Evolutionary conservation across 2,329 filamentous ascomycete species (phyloP).

Genomic region (Nothopassalora personata): DNA sequence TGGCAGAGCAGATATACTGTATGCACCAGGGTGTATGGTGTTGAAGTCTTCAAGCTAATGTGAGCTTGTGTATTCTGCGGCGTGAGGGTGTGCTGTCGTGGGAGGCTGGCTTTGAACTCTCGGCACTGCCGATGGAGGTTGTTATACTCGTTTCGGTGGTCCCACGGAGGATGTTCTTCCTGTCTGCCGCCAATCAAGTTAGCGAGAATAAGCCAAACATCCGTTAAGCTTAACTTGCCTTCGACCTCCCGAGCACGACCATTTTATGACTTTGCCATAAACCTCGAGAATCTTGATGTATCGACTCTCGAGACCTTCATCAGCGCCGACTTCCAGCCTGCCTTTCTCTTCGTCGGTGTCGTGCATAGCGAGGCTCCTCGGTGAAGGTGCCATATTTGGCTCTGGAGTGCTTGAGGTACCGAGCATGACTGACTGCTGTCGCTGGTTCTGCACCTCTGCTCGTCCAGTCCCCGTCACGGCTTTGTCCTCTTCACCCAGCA

Average conservation of each 20-base stretch:
- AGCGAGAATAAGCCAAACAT: background rate
- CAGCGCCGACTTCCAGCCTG: constrained; percentile 49
- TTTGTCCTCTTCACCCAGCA: constrained; percentile 42
- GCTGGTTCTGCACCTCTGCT: constrained; percentile 39
- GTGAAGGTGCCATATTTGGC: constrained; percentile 14
- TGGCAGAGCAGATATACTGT: constrained; percentile 60
- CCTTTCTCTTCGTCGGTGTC: constrained; percentile 39
- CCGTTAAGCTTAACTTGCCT: constrained; percentile 35
- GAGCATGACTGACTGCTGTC: constrained; percentile 43
- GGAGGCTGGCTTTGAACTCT: constrained; percentile 51
- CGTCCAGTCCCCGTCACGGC: constrained; percentile 31
- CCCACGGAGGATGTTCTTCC: constrained; percentile 56
- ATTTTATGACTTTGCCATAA: constrained; percentile 53
- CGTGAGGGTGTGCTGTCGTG: constrained; percentile 54
- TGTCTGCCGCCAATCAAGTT: constrained; percentile 31
- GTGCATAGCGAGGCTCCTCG: constrained; percentile 14
- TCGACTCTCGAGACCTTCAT: constrained; percentile 45
- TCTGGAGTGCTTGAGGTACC: constrained; percentile 22
- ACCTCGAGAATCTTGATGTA: constrained; percentile 52
- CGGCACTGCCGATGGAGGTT: constrained; percentile 49
- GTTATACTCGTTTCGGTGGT: constrained; percentile 50
- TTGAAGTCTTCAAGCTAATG: constrained; percentile 58
- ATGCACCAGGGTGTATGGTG: constrained; percentile 62
- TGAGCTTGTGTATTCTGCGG: constrained; percentile 60
- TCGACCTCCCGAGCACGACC: constrained; percentile 54